These are phyloP conservation scores for Botrytis cinerea DNA, from an alignment of 2,329 filamentous ascomycete species.

Conservation along the genomic window DNA sequence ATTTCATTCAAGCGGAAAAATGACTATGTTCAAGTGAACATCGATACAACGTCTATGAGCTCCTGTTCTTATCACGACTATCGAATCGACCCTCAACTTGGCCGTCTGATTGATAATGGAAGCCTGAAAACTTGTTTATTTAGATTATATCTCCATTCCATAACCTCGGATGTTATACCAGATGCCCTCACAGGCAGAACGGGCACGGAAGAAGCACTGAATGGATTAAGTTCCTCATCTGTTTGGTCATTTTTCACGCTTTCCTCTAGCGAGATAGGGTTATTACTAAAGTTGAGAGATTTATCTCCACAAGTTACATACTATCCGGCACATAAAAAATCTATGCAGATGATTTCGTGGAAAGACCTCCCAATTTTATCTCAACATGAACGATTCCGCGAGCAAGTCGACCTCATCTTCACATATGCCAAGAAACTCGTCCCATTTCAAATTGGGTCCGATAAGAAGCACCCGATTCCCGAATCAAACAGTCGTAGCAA, in stretches of 20 bases:
- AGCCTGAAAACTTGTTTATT: constrained; percentile 54
- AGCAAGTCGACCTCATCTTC: constrained; percentile 44
- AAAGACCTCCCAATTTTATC: constrained; percentile 44
- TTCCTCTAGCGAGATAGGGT: constrained; percentile 39
- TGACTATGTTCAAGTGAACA: constrained; percentile 44
- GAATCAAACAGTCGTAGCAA: neutral
- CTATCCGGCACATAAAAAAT: constrained; percentile 47
- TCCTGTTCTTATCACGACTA: constrained; percentile 47
- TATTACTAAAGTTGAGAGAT: constrained; percentile 45
- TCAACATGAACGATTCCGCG: constrained; percentile 50
- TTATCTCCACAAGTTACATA: constrained; percentile 49
- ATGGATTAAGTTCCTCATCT: constrained; percentile 51
- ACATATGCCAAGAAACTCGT: constrained; percentile 38
- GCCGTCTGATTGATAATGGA: constrained; percentile 53
- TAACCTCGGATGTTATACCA: constrained; percentile 53
- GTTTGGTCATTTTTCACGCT: constrained; percentile 51
- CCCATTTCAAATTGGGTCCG: constrained; percentile 38
- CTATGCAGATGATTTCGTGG: constrained; percentile 55
- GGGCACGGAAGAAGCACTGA: constrained; percentile 43
- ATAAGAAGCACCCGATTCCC: neutral
- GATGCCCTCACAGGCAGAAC: constrained; percentile 30
- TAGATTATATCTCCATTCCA: constrained; percentile 54
- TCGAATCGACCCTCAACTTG: constrained; percentile 51
- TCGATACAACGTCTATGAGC: constrained; percentile 32
- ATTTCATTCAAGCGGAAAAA: constrained; percentile 25